Evolutionary conservation across 108 stramenopile species (phyloP).

Genomic region (Parietichytrium sp.): DNA sequence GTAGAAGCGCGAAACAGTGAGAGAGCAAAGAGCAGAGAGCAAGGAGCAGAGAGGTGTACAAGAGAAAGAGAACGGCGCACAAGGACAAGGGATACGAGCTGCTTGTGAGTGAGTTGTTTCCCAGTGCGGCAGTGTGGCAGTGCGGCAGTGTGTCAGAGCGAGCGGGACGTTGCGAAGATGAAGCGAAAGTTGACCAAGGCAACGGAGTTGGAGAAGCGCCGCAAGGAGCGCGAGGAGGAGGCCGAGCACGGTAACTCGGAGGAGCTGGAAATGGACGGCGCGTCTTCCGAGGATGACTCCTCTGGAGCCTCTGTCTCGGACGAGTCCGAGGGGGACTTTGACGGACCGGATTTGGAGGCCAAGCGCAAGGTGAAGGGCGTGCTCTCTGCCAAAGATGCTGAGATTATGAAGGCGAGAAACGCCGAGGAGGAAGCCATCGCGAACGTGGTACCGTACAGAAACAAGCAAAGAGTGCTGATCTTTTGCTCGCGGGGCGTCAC

Average conservation of each 20-base stretch:
- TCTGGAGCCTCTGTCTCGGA: conserved; percentile 39
- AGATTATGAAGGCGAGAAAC: not conserved
- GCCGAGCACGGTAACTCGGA: conserved; percentile 37
- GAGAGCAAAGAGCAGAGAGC: too few species aligned
- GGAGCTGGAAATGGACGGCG: conserved; percentile 39
- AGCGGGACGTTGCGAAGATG: conserved; percentile 38
- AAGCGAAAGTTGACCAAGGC: conserved; percentile 54
- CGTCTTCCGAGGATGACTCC: not conserved
- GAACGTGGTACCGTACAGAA: conserved; percentile 32
- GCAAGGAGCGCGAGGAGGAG: conserved; percentile 40
- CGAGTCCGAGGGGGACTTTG: not conserved
- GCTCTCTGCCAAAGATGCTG: not conserved
- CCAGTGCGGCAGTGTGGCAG: too few species aligned
- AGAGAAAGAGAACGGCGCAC: too few species aligned
- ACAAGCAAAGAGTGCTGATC: conserved; percentile 94
- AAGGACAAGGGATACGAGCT: too few species aligned
- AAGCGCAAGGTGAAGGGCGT: not conserved
- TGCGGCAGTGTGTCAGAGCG: too few species aligned
- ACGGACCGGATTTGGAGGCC: not conserved
- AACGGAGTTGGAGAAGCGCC: conserved; percentile 33
- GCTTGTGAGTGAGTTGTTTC: too few species aligned
- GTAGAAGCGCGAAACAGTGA: too few species aligned
- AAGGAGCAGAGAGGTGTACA: too few species aligned
- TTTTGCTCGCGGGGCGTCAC: conserved; percentile 91
- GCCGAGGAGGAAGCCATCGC: not conserved